Conservation (phyloP, 1,284 basidiomycete genomes). For the Ustilago nuda region DNA sequence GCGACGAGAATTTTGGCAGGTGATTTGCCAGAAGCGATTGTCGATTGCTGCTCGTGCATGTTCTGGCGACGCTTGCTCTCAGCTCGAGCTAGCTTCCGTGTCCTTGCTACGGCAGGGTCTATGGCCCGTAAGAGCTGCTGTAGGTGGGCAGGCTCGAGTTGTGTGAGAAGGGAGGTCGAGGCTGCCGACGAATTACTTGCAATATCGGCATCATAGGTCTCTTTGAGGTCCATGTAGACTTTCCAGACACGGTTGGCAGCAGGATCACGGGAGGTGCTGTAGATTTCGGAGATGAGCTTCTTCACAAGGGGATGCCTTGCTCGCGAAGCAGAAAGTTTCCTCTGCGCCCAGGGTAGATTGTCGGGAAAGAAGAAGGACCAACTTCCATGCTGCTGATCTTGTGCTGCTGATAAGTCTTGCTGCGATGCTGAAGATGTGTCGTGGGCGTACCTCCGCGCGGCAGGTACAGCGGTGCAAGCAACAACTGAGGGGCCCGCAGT, state of each 20-base stretch:
- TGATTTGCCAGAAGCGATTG: constrained; percentile 14
- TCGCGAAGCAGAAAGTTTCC: constrained; percentile 5
- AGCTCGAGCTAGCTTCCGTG: constrained; percentile 25
- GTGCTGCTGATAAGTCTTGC: not conserved
- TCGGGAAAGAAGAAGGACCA: constrained; percentile 53
- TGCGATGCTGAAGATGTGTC: not conserved
- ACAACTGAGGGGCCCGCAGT: not conserved
- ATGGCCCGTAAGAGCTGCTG: constrained; percentile 53
- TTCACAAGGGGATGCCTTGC: constrained; percentile 51
- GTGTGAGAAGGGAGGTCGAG: constrained; percentile 33
- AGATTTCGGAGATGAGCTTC: constrained; percentile 50
- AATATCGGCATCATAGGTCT: constrained; percentile 18
- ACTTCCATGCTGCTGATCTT: constrained; percentile 22
- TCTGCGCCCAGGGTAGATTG: constrained; percentile 24
- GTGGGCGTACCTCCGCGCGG: not conserved
- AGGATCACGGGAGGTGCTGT: constrained; percentile 40
- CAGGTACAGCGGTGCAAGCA: constrained; percentile 1
- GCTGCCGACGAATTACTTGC: constrained; percentile 12
- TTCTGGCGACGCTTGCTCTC: constrained; percentile 39
- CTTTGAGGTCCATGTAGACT: constrained; percentile 48
- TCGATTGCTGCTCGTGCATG: constrained; percentile 24
- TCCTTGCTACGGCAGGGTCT: constrained; percentile 37
- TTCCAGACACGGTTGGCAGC: constrained; percentile 52
- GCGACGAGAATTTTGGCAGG: constrained; percentile 27
- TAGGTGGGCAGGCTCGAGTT: constrained; percentile 39